Percentiles rank a stretch among this genome's conserved stretches.
Evolutionary conservation across 371 early-diverging fungal species (phyloP).

Genomic region (Syncephalastrum sp.): DNA sequence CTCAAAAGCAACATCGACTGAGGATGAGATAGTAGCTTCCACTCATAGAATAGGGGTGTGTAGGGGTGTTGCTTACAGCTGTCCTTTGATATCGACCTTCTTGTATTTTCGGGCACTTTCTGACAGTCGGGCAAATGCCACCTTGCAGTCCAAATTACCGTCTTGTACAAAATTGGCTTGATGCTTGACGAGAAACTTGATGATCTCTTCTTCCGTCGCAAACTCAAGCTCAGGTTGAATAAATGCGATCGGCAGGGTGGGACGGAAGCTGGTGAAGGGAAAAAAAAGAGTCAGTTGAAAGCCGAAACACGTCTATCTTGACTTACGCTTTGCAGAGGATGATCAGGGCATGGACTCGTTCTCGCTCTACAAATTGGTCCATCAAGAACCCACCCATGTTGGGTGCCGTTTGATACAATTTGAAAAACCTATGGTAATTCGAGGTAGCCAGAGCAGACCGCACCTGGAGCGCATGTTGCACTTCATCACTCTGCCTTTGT

Average conservation of each 20-base stretch:
- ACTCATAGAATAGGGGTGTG: too few relatives aligned
- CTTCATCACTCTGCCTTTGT: conserved; percentile 59
- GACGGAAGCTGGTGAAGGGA: conserved; percentile 27
- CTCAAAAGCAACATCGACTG: too few relatives aligned
- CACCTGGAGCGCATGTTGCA: conserved; percentile 83
- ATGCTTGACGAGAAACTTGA: conserved; percentile 47
- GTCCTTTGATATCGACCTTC: conserved; percentile 75
- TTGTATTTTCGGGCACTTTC: conserved; percentile 62
- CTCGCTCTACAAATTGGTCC: conserved; percentile 88
- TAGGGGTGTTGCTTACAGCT: conserved; percentile 20
- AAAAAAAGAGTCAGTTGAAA: neutral
- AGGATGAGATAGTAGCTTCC: too few relatives aligned
- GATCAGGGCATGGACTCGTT: conserved; percentile 73
- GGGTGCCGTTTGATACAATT: conserved; percentile 73
- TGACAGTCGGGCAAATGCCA: conserved; percentile 43
- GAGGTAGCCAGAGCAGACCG: conserved; percentile 73
- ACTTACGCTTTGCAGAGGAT: conserved; percentile 74
- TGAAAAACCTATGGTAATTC: conserved; percentile 84
- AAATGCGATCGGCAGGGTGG: conserved; percentile 35
- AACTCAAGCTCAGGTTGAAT: conserved; percentile 57
- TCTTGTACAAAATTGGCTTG: conserved; percentile 19
- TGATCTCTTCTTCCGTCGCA: conserved; percentile 30
- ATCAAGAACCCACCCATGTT: conserved; percentile 87
- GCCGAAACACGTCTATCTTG: neutral
- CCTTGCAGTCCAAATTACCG: conserved; percentile 50